Evolutionary conservation across 495 filamentous ascomycete genomes (phyloP).

Genomic region (Aspergillus avenaceus): DNA sequence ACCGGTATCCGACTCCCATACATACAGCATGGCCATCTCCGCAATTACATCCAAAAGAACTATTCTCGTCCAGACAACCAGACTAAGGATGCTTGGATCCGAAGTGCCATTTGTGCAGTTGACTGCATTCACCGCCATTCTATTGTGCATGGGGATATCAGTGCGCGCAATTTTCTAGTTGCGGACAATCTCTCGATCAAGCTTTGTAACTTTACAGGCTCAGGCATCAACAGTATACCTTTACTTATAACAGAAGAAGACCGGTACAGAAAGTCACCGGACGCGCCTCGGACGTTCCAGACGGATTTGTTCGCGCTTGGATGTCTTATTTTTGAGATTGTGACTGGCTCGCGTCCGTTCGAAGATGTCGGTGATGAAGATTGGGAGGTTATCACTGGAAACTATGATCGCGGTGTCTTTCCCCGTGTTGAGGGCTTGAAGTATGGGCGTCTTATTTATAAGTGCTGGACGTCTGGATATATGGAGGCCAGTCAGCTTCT

Average conservation of each 20-base stretch:
- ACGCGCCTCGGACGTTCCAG: conserved; percentile 2
- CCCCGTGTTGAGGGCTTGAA: conserved; percentile 8
- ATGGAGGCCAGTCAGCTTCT: background rate
- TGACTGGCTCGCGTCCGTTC: conserved; percentile 10
- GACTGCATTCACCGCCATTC: conserved; percentile 16
- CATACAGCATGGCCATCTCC: conserved; percentile 7
- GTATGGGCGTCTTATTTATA: conserved; percentile 13
- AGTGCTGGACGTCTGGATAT: conserved; percentile 19
- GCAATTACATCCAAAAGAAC: conserved; percentile 11
- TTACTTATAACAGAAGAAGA: conserved; percentile 11
- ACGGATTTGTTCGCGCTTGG: conserved; percentile 21
- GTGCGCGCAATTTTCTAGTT: conserved; percentile 29
- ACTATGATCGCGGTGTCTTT: conserved; percentile 7
- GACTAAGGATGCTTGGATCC: conserved; percentile 19
- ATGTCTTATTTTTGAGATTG: conserved; percentile 18
- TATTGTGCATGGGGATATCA: conserved; percentile 27
- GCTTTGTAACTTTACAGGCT: conserved; percentile 25
- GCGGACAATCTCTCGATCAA: conserved; percentile 25
- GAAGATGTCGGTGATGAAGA: conserved; percentile 12
- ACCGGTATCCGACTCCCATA: conserved; percentile 10
- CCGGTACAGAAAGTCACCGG: conserved; percentile 8
- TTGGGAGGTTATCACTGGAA: conserved; percentile 7
- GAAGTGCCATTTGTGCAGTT: conserved; percentile 24
- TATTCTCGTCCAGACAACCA: background rate
- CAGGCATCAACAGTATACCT: conserved; percentile 4